These are phyloP conservation scores for Logfia minima DNA, from an alignment of 129 eudicot genomes.

Conservation along the genomic window DNA sequence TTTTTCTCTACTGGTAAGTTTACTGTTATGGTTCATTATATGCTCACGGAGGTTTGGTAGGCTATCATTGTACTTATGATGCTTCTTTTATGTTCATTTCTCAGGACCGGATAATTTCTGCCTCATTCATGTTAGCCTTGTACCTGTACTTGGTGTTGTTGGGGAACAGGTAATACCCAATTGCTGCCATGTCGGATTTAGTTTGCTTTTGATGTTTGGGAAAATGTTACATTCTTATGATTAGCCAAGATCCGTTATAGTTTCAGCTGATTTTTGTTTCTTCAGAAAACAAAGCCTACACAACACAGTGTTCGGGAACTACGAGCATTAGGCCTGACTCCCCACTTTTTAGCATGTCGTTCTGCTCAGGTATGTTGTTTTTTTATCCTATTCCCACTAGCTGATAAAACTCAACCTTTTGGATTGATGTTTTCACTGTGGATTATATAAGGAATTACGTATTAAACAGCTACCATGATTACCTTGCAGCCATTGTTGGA, in stretches of 20 bases:
- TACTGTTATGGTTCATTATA: background rate
- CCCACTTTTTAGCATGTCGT: conserved; percentile 96
- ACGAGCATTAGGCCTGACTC: conserved; percentile 97
- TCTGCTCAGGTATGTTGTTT: conserved; percentile 69
- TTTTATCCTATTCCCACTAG: background rate
- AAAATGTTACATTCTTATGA: background rate
- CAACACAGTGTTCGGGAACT: conserved; percentile 97
- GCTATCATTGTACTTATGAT: conserved; percentile 1
- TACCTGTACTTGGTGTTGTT: conserved; percentile 92
- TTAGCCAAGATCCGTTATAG: background rate
- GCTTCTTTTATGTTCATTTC: conserved; percentile 8
- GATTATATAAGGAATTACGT: conserved; percentile 3
- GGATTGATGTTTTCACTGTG: background rate
- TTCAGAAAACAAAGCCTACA: conserved; percentile 96
- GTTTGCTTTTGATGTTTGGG: conserved; percentile 19
- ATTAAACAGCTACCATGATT: conserved; percentile 6
- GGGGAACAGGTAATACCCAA: conserved; percentile 84
- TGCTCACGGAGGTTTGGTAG: background rate
- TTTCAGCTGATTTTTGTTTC: conserved; percentile 16
- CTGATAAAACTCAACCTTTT: background rate
- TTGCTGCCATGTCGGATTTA: background rate
- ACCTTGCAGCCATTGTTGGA: conserved; percentile 87
- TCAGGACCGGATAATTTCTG: conserved; percentile 93
- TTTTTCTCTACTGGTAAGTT: conserved; percentile 76
- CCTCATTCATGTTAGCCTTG: conserved; percentile 92